phyloP scores from a whole-genome alignment of 768 basidiomycete genomes.

The Lactifluus volemus region DNA sequence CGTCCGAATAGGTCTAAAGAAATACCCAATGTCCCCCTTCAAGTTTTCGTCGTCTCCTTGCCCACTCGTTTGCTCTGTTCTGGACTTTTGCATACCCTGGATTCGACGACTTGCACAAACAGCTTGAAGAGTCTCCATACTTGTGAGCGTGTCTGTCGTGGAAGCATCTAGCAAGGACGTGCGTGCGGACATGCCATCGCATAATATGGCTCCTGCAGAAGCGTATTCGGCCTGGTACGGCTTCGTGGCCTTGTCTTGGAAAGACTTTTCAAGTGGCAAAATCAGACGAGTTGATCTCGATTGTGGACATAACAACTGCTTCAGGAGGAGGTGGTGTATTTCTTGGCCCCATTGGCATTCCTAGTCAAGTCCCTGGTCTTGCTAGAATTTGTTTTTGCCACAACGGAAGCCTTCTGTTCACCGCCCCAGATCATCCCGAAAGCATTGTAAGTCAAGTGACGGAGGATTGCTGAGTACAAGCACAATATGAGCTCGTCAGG shows the following conservation, averaged over 20 bases:
- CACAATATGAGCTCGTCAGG: conserved; percentile 60
- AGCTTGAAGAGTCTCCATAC: conserved; percentile 48
- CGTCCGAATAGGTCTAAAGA: conserved; percentile 27
- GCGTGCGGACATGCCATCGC: conserved; percentile 45
- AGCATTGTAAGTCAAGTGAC: conserved; percentile 42
- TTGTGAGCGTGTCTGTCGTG: conserved; percentile 31
- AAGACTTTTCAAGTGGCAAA: conserved; percentile 45
- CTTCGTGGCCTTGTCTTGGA: conserved; percentile 37
- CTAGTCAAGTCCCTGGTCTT: conserved; percentile 38
- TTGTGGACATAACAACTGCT: conserved; percentile 44
- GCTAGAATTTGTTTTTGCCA: conserved; percentile 41
- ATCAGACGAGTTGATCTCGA: conserved; percentile 42
- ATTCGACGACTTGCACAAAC: conserved; percentile 56
- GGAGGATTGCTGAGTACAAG: neutral
- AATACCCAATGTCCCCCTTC: conserved; percentile 41
- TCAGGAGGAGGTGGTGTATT: conserved; percentile 38
- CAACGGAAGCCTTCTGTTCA: conserved; percentile 45
- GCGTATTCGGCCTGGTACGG: conserved; percentile 45
- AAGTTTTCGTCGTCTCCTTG: conserved; percentile 27
- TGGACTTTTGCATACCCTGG: conserved; percentile 67
- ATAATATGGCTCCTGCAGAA: conserved; percentile 50
- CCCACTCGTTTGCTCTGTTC: conserved; percentile 45
- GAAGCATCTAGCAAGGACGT: conserved; percentile 32
- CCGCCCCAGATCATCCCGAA: conserved; percentile 48
- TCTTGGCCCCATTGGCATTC: neutral